Percentiles rank a stretch among this genome's conserved stretches.
Conservation (phyloP, 495 filamentous ascomycete genomes). For the Neurospora africana region DNA sequence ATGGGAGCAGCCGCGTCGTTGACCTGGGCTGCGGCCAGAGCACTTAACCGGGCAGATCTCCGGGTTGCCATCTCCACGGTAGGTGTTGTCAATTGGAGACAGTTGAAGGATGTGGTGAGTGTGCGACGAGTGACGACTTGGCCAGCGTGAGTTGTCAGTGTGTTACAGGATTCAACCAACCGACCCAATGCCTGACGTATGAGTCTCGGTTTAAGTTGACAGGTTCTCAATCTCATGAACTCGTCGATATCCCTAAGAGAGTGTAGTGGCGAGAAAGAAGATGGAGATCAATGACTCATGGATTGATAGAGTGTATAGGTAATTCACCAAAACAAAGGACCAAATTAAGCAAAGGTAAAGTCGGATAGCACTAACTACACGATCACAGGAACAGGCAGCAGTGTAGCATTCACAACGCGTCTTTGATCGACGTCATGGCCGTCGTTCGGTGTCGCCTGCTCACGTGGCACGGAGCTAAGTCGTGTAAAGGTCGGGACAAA, state of each 20-base stretch:
- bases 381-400: background rate
- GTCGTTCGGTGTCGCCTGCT: constrained; percentile 1
- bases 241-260: background rate
- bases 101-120: background rate
- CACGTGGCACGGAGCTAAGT: constrained; percentile 4
- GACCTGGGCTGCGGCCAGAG: constrained; percentile 19
- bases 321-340: background rate
- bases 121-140: background rate
- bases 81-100: background rate
- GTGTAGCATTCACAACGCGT: background rate
- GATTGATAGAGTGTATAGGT: background rate
- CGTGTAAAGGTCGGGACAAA: background rate
- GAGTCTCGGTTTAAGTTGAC: background rate
- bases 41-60: constrained; percentile 47
- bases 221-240: background rate
- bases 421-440: background rate
- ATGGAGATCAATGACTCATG: background rate
- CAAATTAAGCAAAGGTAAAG: background rate
- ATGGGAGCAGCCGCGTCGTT: constrained; percentile 7
- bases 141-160: background rate
- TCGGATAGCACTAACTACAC: background rate
- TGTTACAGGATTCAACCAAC: background rate
- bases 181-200: background rate
- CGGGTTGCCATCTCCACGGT: constrained; percentile 41
- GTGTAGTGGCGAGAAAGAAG: background rate